Evolutionary conservation across 1,139 yeast genomes (phyloP).

Genomic region (Sugiyamaella pinicola): DNA sequence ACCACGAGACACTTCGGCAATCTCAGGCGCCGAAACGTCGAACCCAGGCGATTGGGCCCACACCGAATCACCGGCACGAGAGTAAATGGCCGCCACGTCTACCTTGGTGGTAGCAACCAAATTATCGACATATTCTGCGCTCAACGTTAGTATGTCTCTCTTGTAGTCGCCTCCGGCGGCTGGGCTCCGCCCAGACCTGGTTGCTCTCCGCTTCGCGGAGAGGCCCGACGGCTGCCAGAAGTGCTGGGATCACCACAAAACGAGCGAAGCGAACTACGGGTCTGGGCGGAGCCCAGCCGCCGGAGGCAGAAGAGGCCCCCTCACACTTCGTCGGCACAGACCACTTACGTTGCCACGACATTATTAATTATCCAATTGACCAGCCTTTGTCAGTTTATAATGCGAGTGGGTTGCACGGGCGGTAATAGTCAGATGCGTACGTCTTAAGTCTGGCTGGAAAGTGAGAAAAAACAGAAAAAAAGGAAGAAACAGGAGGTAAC

Average conservation of each 20-base stretch:
- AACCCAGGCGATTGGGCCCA: slow-evolving; percentile 89
- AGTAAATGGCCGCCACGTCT: slow-evolving; percentile 90
- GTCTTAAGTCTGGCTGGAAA: background rate
- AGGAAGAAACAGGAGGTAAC: background rate
- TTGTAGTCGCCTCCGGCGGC: slow-evolving; percentile 16
- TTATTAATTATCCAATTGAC: slow-evolving; percentile 24
- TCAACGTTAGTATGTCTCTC: slow-evolving; percentile 5
- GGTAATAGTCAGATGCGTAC: background rate
- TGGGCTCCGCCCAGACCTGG: slow-evolving; percentile 11
- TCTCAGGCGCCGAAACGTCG: slow-evolving; percentile 68
- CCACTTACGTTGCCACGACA: slow-evolving; percentile 50
- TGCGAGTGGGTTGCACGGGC: background rate
- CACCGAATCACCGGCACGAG: slow-evolving; percentile 89
- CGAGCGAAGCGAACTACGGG: background rate
- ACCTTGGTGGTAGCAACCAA: slow-evolving; percentile 81
- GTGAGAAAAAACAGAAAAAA: too few relatives aligned
- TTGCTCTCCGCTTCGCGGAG: background rate
- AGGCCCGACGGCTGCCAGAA: too few relatives aligned
- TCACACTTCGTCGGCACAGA: too few relatives aligned
- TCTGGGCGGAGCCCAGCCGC: too few relatives aligned
- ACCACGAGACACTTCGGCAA: slow-evolving; percentile 72
- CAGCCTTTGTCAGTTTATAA: slow-evolving; percentile 1
- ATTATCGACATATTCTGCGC: slow-evolving; percentile 84
- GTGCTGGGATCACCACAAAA: too few relatives aligned
- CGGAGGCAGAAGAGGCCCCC: too few relatives aligned